phyloP scores from a whole-genome alignment of 441 rosid species.

The Dalechampia spathulata region DNA sequence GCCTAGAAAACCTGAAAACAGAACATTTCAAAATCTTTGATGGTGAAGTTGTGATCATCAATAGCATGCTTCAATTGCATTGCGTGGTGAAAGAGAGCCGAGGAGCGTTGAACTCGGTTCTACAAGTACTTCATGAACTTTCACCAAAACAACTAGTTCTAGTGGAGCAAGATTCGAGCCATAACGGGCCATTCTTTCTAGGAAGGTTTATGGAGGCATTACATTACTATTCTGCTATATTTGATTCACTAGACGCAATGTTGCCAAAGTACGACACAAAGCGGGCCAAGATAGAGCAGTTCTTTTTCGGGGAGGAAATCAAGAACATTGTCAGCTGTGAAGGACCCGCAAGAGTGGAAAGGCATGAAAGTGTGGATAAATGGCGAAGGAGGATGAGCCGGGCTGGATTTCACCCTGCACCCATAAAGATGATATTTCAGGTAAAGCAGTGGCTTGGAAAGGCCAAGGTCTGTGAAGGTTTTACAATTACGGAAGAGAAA shows the following conservation, averaged over 20 bases:
- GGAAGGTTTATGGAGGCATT: constrained; percentile 64
- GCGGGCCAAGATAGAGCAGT: constrained; percentile 60
- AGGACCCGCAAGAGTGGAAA: constrained; percentile 45
- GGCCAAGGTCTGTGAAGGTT: constrained; percentile 34
- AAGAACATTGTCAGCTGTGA: constrained; percentile 63
- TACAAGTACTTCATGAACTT: constrained; percentile 41
- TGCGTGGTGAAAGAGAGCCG: constrained; percentile 63
- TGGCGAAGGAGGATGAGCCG: constrained; percentile 71
- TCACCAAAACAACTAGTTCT: constrained; percentile 41
- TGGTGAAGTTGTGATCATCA: constrained; percentile 44
- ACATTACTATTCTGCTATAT: constrained; percentile 55
- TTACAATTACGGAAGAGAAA: constrained; percentile 52
- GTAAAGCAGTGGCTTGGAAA: constrained; percentile 50
- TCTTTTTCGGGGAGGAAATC: constrained; percentile 56
- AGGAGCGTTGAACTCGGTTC: constrained; percentile 52
- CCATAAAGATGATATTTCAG: constrained; percentile 39
- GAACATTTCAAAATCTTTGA: constrained; percentile 30
- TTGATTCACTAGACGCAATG: constrained; percentile 44
- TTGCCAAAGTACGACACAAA: constrained; percentile 57
- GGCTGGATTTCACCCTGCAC: constrained; percentile 57
- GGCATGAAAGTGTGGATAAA: constrained; percentile 56
- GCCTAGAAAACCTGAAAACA: constrained; percentile 34
- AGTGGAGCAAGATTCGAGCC: constrained; percentile 61
- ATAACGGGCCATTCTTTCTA: constrained; percentile 54
- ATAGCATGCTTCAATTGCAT: constrained; percentile 54